Evolutionary conservation across 2,329 filamentous ascomycete species (phyloP), one percentile per base, ranked within the genome.

Genomic region (Rutstroemia sp.): DNA sequence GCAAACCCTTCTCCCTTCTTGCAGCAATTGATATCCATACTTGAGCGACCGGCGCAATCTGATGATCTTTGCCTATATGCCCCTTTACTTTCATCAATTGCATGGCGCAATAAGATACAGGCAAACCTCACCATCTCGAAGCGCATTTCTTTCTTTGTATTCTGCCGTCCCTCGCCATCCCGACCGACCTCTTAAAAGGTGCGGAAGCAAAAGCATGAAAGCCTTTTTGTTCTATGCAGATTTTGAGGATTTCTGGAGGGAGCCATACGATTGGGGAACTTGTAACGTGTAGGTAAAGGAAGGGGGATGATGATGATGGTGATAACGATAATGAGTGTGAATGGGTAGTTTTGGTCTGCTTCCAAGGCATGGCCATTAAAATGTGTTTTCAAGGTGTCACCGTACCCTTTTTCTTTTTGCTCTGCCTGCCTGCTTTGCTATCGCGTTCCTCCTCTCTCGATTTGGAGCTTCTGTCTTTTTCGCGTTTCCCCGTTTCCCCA

Each of bases 341-440:
- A 50, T 16, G 51, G 47, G 51, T 48, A 54, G 34, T 55, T 55
- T 55, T 44, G 14, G 46, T 44, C 50, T 45, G 55, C 59, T 47
- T 58, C 55, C 61, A 49, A 39, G 42, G 57, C 61, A 58, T 52
- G 46, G 54, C 48, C 21, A 56, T 56, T 48, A 62, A 51, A 57
- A 57, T 27, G 49, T 56, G 38, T 34, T 59, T 60, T 68, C 62
- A 65, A 68, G 63, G 64, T 68, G 66, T 68, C 59, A 69, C 67
- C 67, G 59, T 69, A 69, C 67, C 67, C 67, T 65, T 67, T 59
- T 57, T 38, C 21, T 54, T 9, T 45, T 23, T 23, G 23, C 23
- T 23, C 27, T 30, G 27, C 27, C 27, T 30, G 27, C 27, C n/a
- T 46, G 23, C 23, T 23, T 4, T 23, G 23, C 23, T 23, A 1